phyloP scores from a whole-genome alignment of 169 alveolate genomes.

The Plasmodium relictum region DNA sequence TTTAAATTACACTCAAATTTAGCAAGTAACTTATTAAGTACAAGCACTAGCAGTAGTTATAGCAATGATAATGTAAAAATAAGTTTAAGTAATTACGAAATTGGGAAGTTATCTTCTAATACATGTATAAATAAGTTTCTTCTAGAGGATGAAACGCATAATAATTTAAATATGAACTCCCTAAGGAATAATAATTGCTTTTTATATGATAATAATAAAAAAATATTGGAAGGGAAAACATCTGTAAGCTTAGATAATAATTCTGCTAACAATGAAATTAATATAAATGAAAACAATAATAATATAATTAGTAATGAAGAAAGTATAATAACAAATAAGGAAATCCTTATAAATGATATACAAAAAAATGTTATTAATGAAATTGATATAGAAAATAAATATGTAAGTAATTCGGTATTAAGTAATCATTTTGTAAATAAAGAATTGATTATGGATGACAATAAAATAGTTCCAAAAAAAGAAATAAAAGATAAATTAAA shows the following conservation, averaged over 20 bases:
- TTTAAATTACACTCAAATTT: constrained; percentile 55
- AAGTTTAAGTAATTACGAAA: constrained; percentile 18
- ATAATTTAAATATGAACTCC: constrained; percentile 18
- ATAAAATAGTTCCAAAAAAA: neutral
- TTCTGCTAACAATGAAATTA: neutral
- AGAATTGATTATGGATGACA: constrained; percentile 2
- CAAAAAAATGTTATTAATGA: neutral
- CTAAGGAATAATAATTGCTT: constrained; percentile 1
- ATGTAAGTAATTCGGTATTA: neutral
- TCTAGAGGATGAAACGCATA: constrained; percentile 16
- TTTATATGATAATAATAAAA: neutral
- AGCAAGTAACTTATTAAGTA: constrained; percentile 61
- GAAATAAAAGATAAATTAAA: constrained; percentile 10
- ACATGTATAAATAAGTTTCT: constrained; percentile 17
- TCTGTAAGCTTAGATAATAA: neutral
- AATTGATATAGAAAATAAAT: constrained; percentile 4
- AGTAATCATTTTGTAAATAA: constrained; percentile 1
- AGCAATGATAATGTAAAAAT: constrained; percentile 51
- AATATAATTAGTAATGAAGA: neutral
- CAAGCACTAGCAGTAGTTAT: constrained; percentile 69
- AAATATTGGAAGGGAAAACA: neutral
- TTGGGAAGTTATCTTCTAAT: constrained; percentile 41
- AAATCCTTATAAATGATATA: neutral
- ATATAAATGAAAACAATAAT: neutral
- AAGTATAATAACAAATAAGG: neutral